Base-by-base conservation (phyloP, 495 filamentous ascomycete species). In the Talaromyces adpressus region DNA sequence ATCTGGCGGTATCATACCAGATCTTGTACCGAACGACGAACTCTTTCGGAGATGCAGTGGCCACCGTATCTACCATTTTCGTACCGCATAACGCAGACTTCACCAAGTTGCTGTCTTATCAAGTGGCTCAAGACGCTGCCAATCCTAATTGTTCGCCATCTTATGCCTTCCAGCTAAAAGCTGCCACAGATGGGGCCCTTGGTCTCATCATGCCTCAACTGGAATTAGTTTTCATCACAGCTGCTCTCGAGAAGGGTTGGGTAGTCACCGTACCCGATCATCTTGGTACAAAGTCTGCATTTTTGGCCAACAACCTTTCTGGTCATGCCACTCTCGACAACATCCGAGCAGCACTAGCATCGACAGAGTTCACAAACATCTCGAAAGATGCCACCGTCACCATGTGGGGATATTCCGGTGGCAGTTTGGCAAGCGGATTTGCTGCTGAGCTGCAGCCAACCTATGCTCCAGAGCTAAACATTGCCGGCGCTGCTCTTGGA, bases 391-490 rank as follows among this genome's bases (percentile, higher is more conserved):
- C 73, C 6, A 66, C 67, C 9, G 58, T 67, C 53, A 69, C 73
- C 1, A 64, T 84, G 65, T 84, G 79, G 79, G 82, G 82, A 20
- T 85, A 84, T 65, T 81, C 78, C 9, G 82, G 83, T 8, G 83
- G 82, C 41, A 71, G 72, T 11, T 64, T 84, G 14, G 80, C 81
- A 1, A 79, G 71, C 25, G 78, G 72, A 34, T 82, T 76, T 65
- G 82, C 82, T 1, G 72, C 74, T 4, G 81, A 83, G 62, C 61
- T 84, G 41, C 78, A 79, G 41, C 70, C 66, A 18, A 64, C 67
- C 11, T 85, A 85, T 62, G 81, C 81, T 3, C 79, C 82, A 3
- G 81, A 84, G 57, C 68, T 86, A 1, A 62, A 70, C 1, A 76
- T 84, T 32, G 69, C 64, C 8, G 78, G 81, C 11, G 76, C 72